Base-by-base conservation (phyloP, 208 protist genomes). In the Leptomonas seymouri region DNA sequence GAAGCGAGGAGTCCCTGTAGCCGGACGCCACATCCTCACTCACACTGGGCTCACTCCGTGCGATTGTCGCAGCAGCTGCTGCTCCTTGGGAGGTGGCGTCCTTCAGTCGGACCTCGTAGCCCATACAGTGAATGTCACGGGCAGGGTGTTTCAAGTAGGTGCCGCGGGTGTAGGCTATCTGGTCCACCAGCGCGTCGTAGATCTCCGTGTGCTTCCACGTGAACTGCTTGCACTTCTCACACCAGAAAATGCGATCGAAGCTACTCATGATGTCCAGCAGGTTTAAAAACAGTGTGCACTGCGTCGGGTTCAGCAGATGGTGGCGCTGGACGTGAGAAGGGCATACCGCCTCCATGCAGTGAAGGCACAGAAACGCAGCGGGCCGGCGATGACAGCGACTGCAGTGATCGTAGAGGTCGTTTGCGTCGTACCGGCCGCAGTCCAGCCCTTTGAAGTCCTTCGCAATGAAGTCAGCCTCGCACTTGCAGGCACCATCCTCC, bases 191-290 rank as follows among this genome's bases (percentile, higher is more conserved):
- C 51, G 76, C 39, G 58, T 93, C 88, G 74, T 93, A 93, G 15
- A 88, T 53, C 70, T 91, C 85, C 30, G 85, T 91, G 67, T 93
- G 72, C 65, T 80, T 81, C 84, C 85, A 93, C 25, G 88, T 93
- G 70, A 93, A 93, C 27, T 70, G 74, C 54, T 61, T 51, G 42
- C 88, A 93, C 69, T 71, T 74, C 66, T 93, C 88, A 61, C 88
- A 93, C 88, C 88, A 93, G 53, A 91, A 93, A 44, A 91, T 79
- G 44, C 88, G 82, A 56, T 90, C 80, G 57, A 83, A 93, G 75
- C 83, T 90, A 28, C 76, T 89, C 80, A 83, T 89, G 61, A 93
- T 88, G 60, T 93, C 88, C 15, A 87, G 78, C n/a, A 83, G 48
- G 51, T 93, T 93, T 14, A 93, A 49, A 66, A 87, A 93, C 16